phyloP scores from a whole-genome alignment of 179 eudicot species.

The Amaranthus tricolor region DNA sequence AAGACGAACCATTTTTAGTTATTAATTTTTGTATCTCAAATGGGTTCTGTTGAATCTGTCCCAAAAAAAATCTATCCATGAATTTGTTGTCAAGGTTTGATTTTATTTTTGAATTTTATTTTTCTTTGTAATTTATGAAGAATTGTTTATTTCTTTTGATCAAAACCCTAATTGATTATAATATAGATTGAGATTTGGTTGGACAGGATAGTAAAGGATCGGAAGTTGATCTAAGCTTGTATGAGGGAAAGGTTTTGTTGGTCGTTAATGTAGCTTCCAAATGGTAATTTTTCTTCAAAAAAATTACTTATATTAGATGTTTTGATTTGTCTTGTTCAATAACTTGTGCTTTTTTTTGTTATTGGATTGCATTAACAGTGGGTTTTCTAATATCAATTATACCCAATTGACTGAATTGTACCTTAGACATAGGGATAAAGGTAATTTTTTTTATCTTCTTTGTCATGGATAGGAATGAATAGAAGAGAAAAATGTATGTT shows the following conservation, averaged over 20 bases:
- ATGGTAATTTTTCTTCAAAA: conserved; percentile 41
- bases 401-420: conserved; percentile 73
- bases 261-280: conserved; percentile 91
- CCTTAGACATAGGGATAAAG: conserved; percentile 63
- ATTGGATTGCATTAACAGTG: conserved; percentile 45
- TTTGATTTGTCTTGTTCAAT: not conserved
- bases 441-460: conserved; percentile 30
- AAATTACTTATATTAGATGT: not conserved
- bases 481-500: too few relatives aligned
- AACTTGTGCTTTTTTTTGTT: not conserved
- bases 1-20: too few relatives aligned
- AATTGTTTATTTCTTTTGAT: not conserved
- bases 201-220: conserved; percentile 57
- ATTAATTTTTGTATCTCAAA: not conserved
- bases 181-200: not conserved
- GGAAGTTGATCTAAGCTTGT: conserved; percentile 63
- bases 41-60: conserved; percentile 65
- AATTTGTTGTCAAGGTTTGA: conserved; percentile 67
- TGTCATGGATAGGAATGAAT: not conserved
- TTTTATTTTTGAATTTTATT: not conserved
- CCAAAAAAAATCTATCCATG: conserved; percentile 58
- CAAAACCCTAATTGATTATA: not conserved
- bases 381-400: conserved; percentile 66
- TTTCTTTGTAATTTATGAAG: not conserved
- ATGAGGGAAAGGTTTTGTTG: conserved; percentile 73